Conservation (phyloP, 176 grass and related monocot genomes). For the Thinopyrum elongatum region DNA sequence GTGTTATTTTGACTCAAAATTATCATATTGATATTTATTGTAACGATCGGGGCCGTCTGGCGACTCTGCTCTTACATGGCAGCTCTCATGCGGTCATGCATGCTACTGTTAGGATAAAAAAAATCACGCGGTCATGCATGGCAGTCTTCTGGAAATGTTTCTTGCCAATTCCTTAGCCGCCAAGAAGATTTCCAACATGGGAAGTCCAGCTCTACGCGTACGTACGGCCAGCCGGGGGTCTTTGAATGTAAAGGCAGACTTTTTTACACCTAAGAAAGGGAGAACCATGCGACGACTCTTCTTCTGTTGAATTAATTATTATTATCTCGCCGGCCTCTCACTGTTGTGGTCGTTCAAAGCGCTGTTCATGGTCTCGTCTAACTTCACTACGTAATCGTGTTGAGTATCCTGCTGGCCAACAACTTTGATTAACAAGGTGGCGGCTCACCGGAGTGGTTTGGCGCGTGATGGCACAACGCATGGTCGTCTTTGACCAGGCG, state of each 20-base stretch:
- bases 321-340: not conserved
- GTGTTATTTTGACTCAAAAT: too few relatives aligned
- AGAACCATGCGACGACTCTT: too few relatives aligned
- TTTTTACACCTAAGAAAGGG: too few relatives aligned
- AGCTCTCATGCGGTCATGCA: too few relatives aligned
- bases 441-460: not conserved
- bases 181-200: not conserved
- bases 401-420: not conserved
- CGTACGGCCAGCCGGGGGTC: too few relatives aligned
- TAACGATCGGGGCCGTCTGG: too few relatives aligned
- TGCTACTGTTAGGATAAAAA: too few relatives aligned
- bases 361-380: not conserved
- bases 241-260: not conserved
- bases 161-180: not conserved
- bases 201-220: not conserved
- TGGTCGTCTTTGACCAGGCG: not conserved
- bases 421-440: not conserved
- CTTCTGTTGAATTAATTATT: too few relatives aligned
- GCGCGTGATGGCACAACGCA: not conserved
- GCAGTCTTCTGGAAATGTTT: not conserved
- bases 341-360: not conserved
- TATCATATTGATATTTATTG: too few relatives aligned
- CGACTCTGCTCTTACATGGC: too few relatives aligned
- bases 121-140: not conserved
- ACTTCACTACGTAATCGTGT: not conserved